Evolutionary conservation across 2,329 filamentous ascomycete species (phyloP).

Genomic region (Sclerotinia nivalis): DNA sequence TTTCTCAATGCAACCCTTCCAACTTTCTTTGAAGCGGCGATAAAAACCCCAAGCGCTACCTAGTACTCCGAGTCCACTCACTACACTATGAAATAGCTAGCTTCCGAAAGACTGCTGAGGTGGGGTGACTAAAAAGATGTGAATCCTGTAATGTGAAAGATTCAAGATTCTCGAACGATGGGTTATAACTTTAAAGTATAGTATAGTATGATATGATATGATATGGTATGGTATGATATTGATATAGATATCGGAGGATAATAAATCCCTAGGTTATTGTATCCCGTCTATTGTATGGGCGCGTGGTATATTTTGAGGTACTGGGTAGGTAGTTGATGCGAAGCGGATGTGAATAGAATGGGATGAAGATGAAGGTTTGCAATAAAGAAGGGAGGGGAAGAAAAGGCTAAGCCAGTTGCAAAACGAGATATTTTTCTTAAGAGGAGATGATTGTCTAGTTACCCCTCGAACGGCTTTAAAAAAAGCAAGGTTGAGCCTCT

Average conservation of each 20-base stretch:
- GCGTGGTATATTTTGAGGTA: background rate
- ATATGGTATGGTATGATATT: background rate
- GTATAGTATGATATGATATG: background rate
- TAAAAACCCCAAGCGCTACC: slow-evolving; percentile 13
- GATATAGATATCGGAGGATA: background rate
- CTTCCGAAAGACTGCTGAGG: slow-evolving; percentile 9
- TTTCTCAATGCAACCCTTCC: slow-evolving; percentile 16
- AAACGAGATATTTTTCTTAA: slow-evolving; percentile 3
- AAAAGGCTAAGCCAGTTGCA: background rate
- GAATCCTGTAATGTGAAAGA: background rate
- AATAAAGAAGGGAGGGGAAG: slow-evolving; percentile 10
- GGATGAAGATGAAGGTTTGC: background rate
- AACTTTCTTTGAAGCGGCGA: slow-evolving; percentile 16
- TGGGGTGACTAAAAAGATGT: slow-evolving; percentile 8
- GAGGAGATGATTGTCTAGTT: background rate
- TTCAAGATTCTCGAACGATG: background rate
- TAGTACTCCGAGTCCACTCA: slow-evolving; percentile 17
- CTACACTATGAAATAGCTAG: slow-evolving; percentile 5
- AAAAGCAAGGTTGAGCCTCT: background rate
- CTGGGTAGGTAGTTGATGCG: background rate
- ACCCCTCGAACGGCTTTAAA: background rate
- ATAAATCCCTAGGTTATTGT: background rate
- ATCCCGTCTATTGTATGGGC: background rate
- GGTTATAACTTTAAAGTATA: background rate
- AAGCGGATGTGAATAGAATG: background rate